Percentiles rank a stretch among this genome's conserved stretches.
Conservation (phyloP, 495 filamentous ascomycete genomes). For the Pseudoneurospora amorphoporcata region DNA sequence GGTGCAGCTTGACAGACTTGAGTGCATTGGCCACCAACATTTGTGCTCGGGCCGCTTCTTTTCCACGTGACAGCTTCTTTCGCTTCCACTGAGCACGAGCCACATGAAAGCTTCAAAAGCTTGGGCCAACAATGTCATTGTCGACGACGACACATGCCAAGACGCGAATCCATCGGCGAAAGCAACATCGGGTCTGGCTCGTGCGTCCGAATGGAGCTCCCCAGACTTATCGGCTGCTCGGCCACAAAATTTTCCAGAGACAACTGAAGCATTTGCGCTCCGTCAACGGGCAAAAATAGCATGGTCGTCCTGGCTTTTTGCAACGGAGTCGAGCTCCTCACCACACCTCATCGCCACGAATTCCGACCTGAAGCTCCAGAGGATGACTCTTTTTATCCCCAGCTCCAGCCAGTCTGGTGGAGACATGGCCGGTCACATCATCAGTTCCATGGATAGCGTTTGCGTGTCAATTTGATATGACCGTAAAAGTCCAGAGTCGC, state of each 20-base stretch:
- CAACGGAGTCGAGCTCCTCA: neutral
- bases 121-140: neutral
- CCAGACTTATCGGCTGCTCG: neutral
- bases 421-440: conserved; percentile 14
- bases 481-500: neutral
- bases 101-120: neutral
- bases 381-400: neutral
- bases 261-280: neutral
- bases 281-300: neutral
- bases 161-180: neutral
- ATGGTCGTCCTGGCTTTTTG: neutral
- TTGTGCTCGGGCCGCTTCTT: neutral
- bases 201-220: neutral
- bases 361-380: neutral
- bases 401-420: conserved; percentile 1
- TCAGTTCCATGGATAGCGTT: conserved; percentile 9
- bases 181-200: neutral
- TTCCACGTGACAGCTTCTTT: neutral
- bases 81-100: neutral
- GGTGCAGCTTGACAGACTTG: neutral
- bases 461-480: neutral
- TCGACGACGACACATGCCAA: neutral
- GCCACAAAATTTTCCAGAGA: neutral
- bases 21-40: neutral
- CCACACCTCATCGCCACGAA: neutral